phyloP scores from a whole-genome alignment of 176 grass and related monocot genomes.

The Poa annua region DNA sequence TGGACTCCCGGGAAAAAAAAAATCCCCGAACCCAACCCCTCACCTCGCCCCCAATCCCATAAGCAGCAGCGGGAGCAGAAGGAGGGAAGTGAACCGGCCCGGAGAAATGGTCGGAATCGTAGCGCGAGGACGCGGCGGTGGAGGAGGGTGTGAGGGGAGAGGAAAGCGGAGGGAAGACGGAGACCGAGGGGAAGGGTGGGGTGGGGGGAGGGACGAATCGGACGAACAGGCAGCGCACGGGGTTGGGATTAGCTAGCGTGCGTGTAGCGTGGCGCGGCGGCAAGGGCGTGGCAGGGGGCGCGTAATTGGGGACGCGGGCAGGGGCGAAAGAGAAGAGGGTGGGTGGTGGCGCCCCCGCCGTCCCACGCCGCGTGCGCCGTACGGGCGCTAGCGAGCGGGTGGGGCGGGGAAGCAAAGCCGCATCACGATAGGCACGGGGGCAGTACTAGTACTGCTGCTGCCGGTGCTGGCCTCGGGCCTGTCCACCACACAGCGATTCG shows the following conservation, averaged over 20 bases:
- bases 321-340: conserved; percentile 17
- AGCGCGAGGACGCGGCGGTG: conserved; percentile 29
- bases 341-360: conserved; percentile 33
- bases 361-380: conserved; percentile 43
- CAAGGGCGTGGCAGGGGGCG: conserved; percentile 40
- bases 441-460: neutral
- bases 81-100: neutral
- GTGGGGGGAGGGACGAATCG: neutral
- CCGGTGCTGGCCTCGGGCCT: neutral
- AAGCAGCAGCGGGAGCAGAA: neutral
- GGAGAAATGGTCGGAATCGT: neutral
- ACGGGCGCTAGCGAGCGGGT: neutral
- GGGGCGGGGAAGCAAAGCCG: neutral
- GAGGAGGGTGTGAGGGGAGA: neutral
- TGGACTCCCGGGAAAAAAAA: neutral
- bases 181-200: neutral
- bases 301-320: conserved; percentile 37
- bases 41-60: neutral
- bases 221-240: neutral
- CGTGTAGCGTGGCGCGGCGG: conserved; percentile 31
- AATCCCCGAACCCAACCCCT: neutral
- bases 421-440: conserved; percentile 31
- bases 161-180: neutral
- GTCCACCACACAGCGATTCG: conserved; percentile 20
- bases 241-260: neutral